Conservation (phyloP, 257 asterid species). For the Nicotiana tabacum region DNA sequence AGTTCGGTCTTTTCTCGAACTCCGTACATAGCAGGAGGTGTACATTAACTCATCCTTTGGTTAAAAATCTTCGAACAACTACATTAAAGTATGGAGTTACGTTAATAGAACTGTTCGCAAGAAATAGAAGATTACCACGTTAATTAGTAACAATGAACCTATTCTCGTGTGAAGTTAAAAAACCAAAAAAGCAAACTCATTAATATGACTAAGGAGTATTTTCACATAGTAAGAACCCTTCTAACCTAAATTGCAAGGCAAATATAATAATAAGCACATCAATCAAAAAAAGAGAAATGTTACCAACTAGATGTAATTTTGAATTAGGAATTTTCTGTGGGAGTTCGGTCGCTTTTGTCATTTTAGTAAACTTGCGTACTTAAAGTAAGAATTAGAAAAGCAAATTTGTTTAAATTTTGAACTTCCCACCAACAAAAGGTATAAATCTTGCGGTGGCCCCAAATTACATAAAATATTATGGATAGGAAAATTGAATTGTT, state of each 20-base stretch:
- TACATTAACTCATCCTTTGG: background rate
- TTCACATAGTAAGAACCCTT: background rate
- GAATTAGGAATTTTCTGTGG: background rate
- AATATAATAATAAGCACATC: background rate
- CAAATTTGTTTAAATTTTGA: background rate
- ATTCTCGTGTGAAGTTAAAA: background rate
- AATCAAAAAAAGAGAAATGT: background rate
- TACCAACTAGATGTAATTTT: background rate
- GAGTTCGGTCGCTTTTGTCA: background rate
- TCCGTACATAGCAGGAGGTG: rapidly evolving
- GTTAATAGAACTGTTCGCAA: background rate
- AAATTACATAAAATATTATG: background rate
- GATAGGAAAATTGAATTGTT: background rate
- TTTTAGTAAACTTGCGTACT: background rate
- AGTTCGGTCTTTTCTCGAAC: no score
- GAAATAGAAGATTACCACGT: no score
- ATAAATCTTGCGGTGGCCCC: background rate
- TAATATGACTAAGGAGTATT: background rate
- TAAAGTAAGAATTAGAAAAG: background rate
- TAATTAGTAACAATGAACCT: no score
- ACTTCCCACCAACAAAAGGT: background rate
- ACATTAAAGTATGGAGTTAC: background rate
- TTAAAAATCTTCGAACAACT: background rate
- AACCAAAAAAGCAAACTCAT: background rate
- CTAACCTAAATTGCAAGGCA: background rate